Percentiles rank a stretch among this genome's conserved stretches.
phyloP scores from a whole-genome alignment of 2,329 filamentous ascomycete genomes.

The Colletotrichum nymphaeae region DNA sequence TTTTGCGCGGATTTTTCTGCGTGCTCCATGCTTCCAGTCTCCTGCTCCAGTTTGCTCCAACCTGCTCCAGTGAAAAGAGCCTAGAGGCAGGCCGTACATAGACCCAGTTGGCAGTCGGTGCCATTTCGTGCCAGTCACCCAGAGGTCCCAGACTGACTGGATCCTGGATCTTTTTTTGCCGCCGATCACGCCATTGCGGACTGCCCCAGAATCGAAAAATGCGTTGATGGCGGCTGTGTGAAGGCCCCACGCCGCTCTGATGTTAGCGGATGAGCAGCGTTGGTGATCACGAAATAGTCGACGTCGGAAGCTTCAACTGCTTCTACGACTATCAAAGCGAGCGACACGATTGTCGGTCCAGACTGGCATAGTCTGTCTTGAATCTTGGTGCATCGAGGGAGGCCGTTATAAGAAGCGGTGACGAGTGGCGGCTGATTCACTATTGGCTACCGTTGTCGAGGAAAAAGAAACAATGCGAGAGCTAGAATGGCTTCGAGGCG shows the following conservation, averaged over 20 bases:
- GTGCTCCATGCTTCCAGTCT: background rate
- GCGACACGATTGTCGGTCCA: background rate
- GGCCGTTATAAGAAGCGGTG: constrained; percentile 23
- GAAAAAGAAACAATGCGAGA: background rate
- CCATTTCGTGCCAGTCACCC: too few species aligned
- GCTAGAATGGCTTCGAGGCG: background rate
- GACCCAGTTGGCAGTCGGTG: too few species aligned
- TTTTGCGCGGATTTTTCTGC: constrained; percentile 13
- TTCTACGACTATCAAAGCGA: constrained; percentile 11
- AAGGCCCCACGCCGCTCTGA: background rate
- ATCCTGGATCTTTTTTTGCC: constrained; percentile 3
- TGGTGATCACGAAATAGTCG: background rate
- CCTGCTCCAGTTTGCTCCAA: too few species aligned
- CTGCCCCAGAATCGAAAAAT: constrained; percentile 25
- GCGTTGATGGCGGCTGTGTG: background rate
- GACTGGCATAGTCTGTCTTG: constrained; percentile 1
- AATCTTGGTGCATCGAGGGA: constrained; percentile 1
- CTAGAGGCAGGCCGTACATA: background rate
- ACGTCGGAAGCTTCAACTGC: constrained; percentile 12
- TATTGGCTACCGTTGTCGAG: constrained; percentile 10
- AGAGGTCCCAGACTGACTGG: background rate
- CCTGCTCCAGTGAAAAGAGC: too few species aligned
- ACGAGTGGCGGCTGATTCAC: constrained; percentile 7
- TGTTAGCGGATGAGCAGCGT: constrained; percentile 4
- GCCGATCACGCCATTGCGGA: constrained; percentile 28